phyloP scores from a whole-genome alignment of 73 alveolate genomes.

The Halteria grandinella region DNA sequence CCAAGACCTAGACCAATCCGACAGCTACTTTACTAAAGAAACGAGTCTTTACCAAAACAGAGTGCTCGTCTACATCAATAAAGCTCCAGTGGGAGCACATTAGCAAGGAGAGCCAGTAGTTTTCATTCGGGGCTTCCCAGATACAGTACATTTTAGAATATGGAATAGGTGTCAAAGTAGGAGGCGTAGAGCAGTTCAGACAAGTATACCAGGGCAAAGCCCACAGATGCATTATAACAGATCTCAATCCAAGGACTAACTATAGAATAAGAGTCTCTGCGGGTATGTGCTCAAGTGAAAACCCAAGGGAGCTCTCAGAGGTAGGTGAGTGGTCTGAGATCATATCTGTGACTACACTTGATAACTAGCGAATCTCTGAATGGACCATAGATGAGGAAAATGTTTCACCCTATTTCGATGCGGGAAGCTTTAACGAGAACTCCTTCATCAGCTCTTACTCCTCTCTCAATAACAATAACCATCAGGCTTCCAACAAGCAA shows the following conservation, averaged over 20 bases:
- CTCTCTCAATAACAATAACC: too few relatives aligned
- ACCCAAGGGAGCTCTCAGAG: slow-evolving; percentile 8
- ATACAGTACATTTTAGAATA: slow-evolving; percentile 65
- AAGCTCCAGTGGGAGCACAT: slow-evolving; percentile 44
- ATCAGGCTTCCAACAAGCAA: too few relatives aligned
- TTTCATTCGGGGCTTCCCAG: slow-evolving; percentile 22
- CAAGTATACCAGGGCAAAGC: slow-evolving; percentile 66
- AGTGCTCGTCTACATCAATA: slow-evolving; percentile 43
- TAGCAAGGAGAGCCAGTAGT: slow-evolving; percentile 8
- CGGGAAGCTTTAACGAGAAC: too few relatives aligned
- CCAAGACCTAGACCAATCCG: too few relatives aligned
- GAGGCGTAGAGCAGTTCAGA: slow-evolving; percentile 66
- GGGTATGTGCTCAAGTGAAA: slow-evolving; percentile 1
- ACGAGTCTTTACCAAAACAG: slow-evolving; percentile 20
- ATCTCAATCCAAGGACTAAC: slow-evolving; percentile 60
- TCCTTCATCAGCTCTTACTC: too few relatives aligned
- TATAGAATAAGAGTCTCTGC: slow-evolving; percentile 72
- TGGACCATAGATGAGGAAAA: slow-evolving; percentile 1
- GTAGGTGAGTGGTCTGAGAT: slow-evolving; percentile 47
- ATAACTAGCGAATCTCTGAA: neutral
- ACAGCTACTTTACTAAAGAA: neutral
- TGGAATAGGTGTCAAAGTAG: slow-evolving; percentile 65
- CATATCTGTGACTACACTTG: slow-evolving; percentile 4
- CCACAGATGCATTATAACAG: slow-evolving; percentile 67
- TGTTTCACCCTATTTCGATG: neutral